Conservation (phyloP, 1,284 basidiomycete genomes). For the Trichosporon sp. region DNA sequence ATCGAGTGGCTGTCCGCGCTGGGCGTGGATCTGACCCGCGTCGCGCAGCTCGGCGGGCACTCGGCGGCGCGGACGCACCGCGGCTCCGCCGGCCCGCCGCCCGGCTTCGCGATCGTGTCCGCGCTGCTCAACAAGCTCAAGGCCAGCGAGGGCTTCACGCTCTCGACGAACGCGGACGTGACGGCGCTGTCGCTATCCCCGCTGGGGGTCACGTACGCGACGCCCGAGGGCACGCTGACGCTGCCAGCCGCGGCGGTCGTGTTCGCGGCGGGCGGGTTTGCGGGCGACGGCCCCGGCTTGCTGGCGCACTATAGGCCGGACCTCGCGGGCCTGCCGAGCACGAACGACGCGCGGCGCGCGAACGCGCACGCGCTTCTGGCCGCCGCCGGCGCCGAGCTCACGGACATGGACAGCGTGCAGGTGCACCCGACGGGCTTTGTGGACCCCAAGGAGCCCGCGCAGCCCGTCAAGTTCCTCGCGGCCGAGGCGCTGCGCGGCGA, state of each 20-base stretch:
- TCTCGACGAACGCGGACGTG: slow-evolving; percentile 6
- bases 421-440: slow-evolving; percentile 16
- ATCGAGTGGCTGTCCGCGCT: slow-evolving; percentile 11
- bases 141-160: slow-evolving; percentile 7
- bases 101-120: slow-evolving; percentile 12
- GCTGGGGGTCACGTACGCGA: not conserved
- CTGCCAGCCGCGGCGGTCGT: slow-evolving; percentile 8
- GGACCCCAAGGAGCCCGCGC: not conserved
- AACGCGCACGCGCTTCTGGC: slow-evolving; percentile 11
- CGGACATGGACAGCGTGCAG: slow-evolving; percentile 21
- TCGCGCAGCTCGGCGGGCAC: slow-evolving; percentile 18
- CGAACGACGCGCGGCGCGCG: slow-evolving; percentile 10
- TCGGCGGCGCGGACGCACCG: slow-evolving; percentile 15
- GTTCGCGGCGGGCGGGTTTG: slow-evolving; percentile 17
- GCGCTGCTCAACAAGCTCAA: slow-evolving; percentile 12
- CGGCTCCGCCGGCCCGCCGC: slow-evolving; percentile 10
- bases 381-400: slow-evolving; percentile 2
- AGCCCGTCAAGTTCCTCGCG: slow-evolving; percentile 15
- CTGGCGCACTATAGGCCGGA: slow-evolving; percentile 14
- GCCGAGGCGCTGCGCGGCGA: slow-evolving; percentile 14
- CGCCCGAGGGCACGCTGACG: not conserved
- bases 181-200: not conserved
- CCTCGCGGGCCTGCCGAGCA: slow-evolving; percentile 14
- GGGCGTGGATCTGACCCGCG: slow-evolving; percentile 15
- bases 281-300: slow-evolving; percentile 10